A percentile compares a stretch with the other conserved stretches of the same genome.
phyloP scores from a whole-genome alignment of 495 filamentous ascomycete species.

The Aspergillus taichungensis region DNA sequence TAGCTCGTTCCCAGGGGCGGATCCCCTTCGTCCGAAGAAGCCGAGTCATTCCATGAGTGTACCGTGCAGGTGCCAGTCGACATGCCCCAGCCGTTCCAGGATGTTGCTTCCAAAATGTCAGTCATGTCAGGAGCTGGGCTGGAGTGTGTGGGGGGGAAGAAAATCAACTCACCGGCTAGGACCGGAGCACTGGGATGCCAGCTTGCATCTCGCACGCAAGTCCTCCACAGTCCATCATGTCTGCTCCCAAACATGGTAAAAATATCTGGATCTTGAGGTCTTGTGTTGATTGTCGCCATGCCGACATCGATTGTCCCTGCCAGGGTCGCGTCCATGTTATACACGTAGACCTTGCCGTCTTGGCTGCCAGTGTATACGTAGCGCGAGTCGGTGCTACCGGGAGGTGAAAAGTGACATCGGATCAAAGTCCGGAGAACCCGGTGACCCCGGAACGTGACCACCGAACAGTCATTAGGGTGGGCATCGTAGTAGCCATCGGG shows the following conservation, averaged over 20 bases:
- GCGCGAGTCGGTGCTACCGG: conserved; percentile 75
- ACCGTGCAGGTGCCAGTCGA: conserved; percentile 64
- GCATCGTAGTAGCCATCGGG: conserved; percentile 57
- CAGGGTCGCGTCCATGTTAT: conserved; percentile 89
- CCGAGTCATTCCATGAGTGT: conserved; percentile 65
- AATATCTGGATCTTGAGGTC: conserved; percentile 43
- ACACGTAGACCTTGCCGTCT: conserved; percentile 83
- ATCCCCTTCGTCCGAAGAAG: conserved; percentile 54
- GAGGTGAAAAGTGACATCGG: conserved; percentile 91
- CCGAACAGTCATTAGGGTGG: conserved; percentile 79
- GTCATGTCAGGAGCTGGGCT: conserved; percentile 5
- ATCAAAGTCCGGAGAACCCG: conserved; percentile 82
- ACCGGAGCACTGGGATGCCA: conserved; percentile 92
- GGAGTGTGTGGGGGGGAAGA: conserved; percentile 1
- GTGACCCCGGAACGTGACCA: conserved; percentile 92
- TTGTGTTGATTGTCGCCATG: conserved; percentile 49
- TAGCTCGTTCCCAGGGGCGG: conserved; percentile 50
- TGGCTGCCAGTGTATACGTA: conserved; percentile 89
- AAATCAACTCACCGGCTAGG: conserved; percentile 61
- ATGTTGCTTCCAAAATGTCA: conserved; percentile 49
- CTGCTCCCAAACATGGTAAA: conserved; percentile 26
- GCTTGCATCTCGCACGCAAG: conserved; percentile 83
- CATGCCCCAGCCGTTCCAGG: conserved; percentile 67
- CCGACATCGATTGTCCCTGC: conserved; percentile 72
- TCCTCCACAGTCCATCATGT: conserved; percentile 50